These are phyloP conservation scores for Myriangium duriaei DNA, from an alignment of 2,329 filamentous ascomycete genomes.

Conservation along the genomic window DNA sequence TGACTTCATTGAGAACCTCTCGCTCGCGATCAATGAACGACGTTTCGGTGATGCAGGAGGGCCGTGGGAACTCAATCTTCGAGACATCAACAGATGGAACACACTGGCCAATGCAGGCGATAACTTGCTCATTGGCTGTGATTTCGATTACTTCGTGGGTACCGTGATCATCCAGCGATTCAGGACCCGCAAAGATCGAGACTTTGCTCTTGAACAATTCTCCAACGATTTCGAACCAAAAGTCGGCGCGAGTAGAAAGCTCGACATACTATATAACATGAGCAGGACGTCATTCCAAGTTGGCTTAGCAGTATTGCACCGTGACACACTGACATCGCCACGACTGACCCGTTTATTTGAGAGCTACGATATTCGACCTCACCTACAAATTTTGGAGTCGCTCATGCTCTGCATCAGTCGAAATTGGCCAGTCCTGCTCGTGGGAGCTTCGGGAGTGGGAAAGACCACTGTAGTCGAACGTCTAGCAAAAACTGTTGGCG, in stretches of 20 bases:
- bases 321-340: slow-evolving; percentile 32
- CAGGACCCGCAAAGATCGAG: slow-evolving; percentile 56
- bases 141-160: slow-evolving; percentile 61
- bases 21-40: slow-evolving; percentile 48
- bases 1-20: slow-evolving; percentile 63
- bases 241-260: slow-evolving; percentile 15
- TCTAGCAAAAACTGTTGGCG: slow-evolving; percentile 67
- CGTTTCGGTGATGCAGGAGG: slow-evolving; percentile 47
- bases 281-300: slow-evolving; percentile 59
- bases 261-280: slow-evolving; percentile 59
- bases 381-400: slow-evolving; percentile 67
- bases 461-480: slow-evolving; percentile 73
- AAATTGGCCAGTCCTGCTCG: slow-evolving; percentile 78
- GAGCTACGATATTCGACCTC: slow-evolving; percentile 17
- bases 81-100: slow-evolving; percentile 82
- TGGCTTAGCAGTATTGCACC: slow-evolving; percentile 57
- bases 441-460: slow-evolving; percentile 72
- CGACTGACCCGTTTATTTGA: slow-evolving; percentile 16
- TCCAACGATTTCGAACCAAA: slow-evolving; percentile 45
- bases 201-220: slow-evolving; percentile 54
- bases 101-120: slow-evolving; percentile 52
- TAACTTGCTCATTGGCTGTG: slow-evolving; percentile 47
- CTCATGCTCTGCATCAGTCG: slow-evolving; percentile 77
- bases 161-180: slow-evolving; percentile 83
- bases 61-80: slow-evolving; percentile 93